A percentile compares a stretch with the other conserved stretches of the same genome.
These are phyloP conservation scores for Pyrenochaeta sp. DNA, from an alignment of 2,329 filamentous ascomycete species.

Conservation along the genomic window DNA sequence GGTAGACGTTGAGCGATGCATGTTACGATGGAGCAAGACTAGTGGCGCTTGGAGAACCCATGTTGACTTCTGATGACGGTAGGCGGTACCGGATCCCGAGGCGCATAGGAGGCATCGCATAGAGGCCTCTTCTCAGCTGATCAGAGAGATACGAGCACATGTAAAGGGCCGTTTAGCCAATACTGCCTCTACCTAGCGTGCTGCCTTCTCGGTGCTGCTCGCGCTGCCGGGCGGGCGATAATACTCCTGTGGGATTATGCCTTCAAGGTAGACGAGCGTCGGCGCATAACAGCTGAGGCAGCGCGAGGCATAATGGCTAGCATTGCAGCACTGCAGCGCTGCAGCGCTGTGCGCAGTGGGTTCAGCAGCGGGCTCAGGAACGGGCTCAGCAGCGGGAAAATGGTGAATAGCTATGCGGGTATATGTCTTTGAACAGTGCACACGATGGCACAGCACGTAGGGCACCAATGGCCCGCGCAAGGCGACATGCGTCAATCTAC, in stretches of 20 bases:
- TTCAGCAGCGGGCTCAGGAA: too few species aligned
- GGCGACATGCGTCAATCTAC: not conserved
- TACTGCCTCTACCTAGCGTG: slow-evolving; percentile 3
- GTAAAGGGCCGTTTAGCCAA: slow-evolving; percentile 17
- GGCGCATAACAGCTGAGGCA: not conserved
- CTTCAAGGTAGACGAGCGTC: too few species aligned
- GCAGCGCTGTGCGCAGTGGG: too few species aligned
- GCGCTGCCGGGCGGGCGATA: not conserved
- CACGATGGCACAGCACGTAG: not conserved
- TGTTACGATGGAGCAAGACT: not conserved
- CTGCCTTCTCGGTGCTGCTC: slow-evolving; percentile 8
- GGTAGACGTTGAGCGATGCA: too few species aligned
- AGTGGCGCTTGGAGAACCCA: not conserved
- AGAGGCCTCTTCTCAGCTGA: slow-evolving; percentile 5
- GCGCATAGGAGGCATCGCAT: not conserved
- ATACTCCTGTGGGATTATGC: not conserved
- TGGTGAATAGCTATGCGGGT: too few species aligned
- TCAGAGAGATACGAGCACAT: slow-evolving; percentile 19
- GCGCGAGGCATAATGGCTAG: too few species aligned
- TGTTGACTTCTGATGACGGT: not conserved
- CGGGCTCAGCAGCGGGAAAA: too few species aligned
- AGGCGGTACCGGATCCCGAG: not conserved
- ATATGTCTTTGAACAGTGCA: too few species aligned
- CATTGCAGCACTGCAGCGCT: too few species aligned
- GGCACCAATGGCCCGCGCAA: not conserved